A percentile compares a stretch with the other conserved stretches of the same genome.
phyloP scores from a whole-genome alignment of 176 grass and related monocot species.

The Leersia perrieri region DNA sequence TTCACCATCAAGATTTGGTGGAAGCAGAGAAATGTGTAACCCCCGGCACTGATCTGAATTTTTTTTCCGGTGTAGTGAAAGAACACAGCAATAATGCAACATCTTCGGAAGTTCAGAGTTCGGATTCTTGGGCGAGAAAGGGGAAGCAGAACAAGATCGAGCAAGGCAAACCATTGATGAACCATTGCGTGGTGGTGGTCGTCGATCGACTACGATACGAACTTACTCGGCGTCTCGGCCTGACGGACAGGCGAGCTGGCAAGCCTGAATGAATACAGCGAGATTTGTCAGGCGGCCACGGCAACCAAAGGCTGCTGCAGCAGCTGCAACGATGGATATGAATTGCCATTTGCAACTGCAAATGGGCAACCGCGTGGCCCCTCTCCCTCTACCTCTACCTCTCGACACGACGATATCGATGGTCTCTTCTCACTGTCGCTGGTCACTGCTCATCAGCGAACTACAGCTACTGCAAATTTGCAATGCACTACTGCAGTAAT shows the following conservation, averaged over 20 bases:
- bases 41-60: neutral
- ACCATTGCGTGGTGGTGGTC: neutral
- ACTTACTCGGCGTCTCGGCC: neutral
- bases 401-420: neutral
- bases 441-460: neutral
- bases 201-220: neutral
- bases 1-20: neutral
- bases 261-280: neutral
- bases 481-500: neutral
- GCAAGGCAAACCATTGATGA: neutral
- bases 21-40: neutral
- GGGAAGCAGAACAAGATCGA: neutral
- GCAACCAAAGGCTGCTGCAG: neutral
- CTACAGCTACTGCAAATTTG: no score
- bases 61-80: no score
- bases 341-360: neutral
- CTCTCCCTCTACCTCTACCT: no score
- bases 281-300: neutral
- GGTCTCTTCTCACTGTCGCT: neutral
- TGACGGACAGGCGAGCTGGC: neutral
- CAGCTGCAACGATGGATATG: neutral
- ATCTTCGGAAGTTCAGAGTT: no score
- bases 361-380: neutral
- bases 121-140: neutral
- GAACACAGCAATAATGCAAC: no score